Evolutionary conservation across 768 basidiomycete species (phyloP).

Genomic region (Asterophora lycoperdoides): DNA sequence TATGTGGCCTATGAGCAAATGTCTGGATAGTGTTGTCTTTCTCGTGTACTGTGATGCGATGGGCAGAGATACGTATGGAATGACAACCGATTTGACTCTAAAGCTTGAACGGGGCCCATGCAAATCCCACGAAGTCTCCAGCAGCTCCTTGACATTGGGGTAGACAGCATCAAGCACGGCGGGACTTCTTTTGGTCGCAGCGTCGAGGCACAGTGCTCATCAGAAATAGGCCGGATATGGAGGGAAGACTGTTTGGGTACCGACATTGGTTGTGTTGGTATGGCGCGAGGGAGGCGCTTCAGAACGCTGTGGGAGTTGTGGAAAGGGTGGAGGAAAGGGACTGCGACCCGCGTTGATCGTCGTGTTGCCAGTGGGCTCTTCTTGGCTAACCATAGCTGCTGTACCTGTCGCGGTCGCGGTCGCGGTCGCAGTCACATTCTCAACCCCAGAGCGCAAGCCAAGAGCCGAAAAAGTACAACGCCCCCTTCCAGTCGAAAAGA

Average conservation of each 20-base stretch:
- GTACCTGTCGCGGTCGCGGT: no score
- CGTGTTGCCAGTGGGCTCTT: neutral
- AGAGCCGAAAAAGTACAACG: neutral
- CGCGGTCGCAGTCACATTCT: no score
- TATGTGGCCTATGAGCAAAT: no score
- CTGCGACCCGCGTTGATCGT: neutral
- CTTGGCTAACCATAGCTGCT: neutral
- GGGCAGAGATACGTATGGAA: no score
- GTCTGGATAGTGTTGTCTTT: no score
- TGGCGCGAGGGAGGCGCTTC: no score
- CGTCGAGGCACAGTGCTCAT: conserved; percentile 20
- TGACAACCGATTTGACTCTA: no score
- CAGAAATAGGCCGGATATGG: conserved; percentile 20
- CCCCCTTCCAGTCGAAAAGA: conserved; percentile 5
- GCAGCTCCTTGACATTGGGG: conserved; percentile 30
- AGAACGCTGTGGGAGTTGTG: conserved; percentile 41
- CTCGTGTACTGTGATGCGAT: no score
- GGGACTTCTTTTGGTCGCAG: conserved; percentile 25
- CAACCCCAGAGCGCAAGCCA: neutral
- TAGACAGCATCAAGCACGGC: conserved; percentile 61
- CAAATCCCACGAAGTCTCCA: conserved; percentile 1
- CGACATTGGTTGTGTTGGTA: conserved; percentile 55
- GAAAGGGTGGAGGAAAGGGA: conserved; percentile 20
- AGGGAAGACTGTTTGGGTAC: conserved; percentile 47
- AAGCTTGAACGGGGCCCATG: no score